Evolutionary conservation across 2,329 filamentous ascomycete genomes (phyloP), one percentile per base, ranked within the genome.

Genomic region (Sporothrix luriei): DNA sequence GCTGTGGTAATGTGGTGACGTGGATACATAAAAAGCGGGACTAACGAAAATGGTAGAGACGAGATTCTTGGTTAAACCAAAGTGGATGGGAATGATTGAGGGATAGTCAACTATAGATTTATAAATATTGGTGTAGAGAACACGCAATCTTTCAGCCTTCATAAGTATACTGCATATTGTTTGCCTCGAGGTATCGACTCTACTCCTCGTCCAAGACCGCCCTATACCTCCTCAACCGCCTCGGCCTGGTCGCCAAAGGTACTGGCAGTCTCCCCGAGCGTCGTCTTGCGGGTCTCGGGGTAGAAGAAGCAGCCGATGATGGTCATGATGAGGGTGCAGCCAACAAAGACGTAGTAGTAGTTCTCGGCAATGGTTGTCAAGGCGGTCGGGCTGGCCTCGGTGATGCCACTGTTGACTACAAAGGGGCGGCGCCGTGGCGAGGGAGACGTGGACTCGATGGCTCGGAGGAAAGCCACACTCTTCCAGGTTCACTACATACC

Each of bases 271-370:
- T 84, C 82, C 73, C 84, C 82, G 0, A 84, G 76, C 1, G 81
- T 82, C 73, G 82, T 82, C 57, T 79, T 78, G 67, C 81, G 82
- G 0, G 82, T 84, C 73, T 84, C 82, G 9, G 84, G 85, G 76
- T 86, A 87, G 74, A 83, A 87, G 65, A 86, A 80, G 74, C 84
- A 87, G 0, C 82, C 84, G 24, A 86, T 71, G 1, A 80, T 75
- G 0, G 86, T 75, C 76, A 85, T 87, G 76, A 86, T 82, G 0
- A 77, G 38, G 2, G 82, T 82, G 73, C 84, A 87, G 9, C 73
- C 82, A 2, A 87, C 84, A 70, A 87, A 87, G 21, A 87, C 85
- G 70, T 87, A 87, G 75, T 87, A 87, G 75, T 87, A 87, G 72
- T 87, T 87, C 73, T 87, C 82, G 16, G 79, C 75, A 67, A 88